Base-by-base conservation (phyloP, 2,329 filamentous ascomycete species). In the Penicillium sp. region DNA sequence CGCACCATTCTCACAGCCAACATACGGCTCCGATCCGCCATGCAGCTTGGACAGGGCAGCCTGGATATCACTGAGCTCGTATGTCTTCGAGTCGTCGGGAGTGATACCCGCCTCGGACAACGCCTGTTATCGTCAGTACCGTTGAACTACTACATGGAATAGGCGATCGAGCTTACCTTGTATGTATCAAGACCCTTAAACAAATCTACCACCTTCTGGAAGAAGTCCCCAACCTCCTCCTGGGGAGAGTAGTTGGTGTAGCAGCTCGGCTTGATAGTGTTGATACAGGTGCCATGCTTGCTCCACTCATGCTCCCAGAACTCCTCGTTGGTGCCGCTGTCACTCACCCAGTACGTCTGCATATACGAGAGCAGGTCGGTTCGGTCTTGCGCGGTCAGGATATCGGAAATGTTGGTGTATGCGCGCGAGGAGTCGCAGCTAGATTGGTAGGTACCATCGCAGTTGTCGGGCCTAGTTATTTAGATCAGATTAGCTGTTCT, bases 291-390 rank as follows among this genome's bases (percentile, higher is more conserved):
- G 29, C 69, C 88, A 69, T 90, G 87, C 70, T 88, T 89, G 70
- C 81, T 79, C 82, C 85, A 90, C 68, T 90, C 87, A 72, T 89
- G 85, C 63, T 83, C 79, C 87, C 87, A 90, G 64, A 90, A 82
- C 26, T 66, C 72, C 63, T 85, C 81, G 61, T 82, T 79, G 27
- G 80, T 68, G 41, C 81, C 82, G 37, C 78, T 60, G 67, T 83
- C 78, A 64, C 81, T 79, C 62, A 82, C 80, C 84, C 84, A 86
- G 73, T 85, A 86, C 1, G 75, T 81, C 35, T 79, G 70, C 84
- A 87, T 86, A 67, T 82, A 83, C 43, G 69, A 65, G 5, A 87
- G 74, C 9, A 84, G 75, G 25, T 82, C 77, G 23, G 71, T 73
- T 54, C 76, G 75, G 56, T 78, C 80, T 54, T 80, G 80, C 1